Evolutionary conservation across 148 eudicot genomes (phyloP), one percentile per base, ranked within the genome.

Genomic region (Cornus controversa): DNA sequence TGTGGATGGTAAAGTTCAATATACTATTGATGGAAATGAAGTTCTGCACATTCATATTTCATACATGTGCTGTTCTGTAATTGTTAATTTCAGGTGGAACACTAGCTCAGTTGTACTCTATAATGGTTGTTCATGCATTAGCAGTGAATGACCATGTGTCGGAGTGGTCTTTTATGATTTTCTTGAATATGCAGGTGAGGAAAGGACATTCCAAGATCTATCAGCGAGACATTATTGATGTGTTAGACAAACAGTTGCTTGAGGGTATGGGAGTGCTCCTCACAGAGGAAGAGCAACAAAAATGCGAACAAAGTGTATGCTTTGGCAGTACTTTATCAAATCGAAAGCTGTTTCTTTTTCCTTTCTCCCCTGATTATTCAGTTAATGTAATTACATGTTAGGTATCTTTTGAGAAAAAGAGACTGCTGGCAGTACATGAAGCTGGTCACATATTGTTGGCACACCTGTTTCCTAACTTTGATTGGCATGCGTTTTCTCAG

Each of bases 401-500:
- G 98, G 91, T 94, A 42, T 86, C 97, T 67, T 45, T 75, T 66
- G 98, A 92, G 77, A 94, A 89, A 87, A 94, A 84, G 82, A 85
- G 89, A 82, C 83, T 94, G 70, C 84, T 94, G 77, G 98, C 98
- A 54, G 98, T 94, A 67, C 98, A 94, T 83, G 98, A 94, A 87
- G 98, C 98, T 75, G 98, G 98, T 66, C 98, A 94, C 78, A 82
- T 94, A 58, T 80, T 94, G 60, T 86, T 94, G 80, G 98, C 98
- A 31, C 98, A 94, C 86, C 80, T 94, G 79, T 94, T 94, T 82
- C 97, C 97, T 86, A 86, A 87, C 81, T 94, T 89, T 83, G 98
- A 94, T 83, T 92, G 97, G 97, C 98, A 94, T 87, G 98, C 98
- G 75, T 94, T 94, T 84, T 92, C 98, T 75, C 98, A 94, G 89